Percentiles rank a stretch among this genome's conserved stretches.
These are phyloP conservation scores for Crucibulum laeve DNA, from an alignment of 768 basidiomycete species.

Conservation along the genomic window DNA sequence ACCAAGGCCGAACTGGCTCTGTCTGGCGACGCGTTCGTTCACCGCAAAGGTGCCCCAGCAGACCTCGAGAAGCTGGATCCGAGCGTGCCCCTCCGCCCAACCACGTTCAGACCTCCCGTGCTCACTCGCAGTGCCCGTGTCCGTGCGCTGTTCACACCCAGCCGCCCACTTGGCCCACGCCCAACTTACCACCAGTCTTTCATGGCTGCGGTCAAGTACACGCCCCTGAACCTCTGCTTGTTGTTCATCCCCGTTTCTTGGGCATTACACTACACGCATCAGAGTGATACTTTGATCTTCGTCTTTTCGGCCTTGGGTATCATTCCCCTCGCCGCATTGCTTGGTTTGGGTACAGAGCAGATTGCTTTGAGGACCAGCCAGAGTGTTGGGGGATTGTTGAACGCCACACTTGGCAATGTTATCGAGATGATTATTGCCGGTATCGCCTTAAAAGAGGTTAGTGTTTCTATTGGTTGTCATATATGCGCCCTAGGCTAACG, in stretches of 20 bases:
- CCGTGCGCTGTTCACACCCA: conserved; percentile 26
- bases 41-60: not conserved
- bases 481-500: not conserved
- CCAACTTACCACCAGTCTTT: conserved; percentile 29
- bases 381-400: conserved; percentile 48
- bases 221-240: conserved; percentile 37
- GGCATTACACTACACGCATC: conserved; percentile 42
- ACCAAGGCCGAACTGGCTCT: not conserved
- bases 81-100: not conserved
- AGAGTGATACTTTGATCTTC: conserved; percentile 42
- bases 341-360: conserved; percentile 51
- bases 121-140: conserved; percentile 15
- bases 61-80: not conserved
- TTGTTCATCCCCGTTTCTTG: conserved; percentile 47
- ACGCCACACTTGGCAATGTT: conserved; percentile 49
- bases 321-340: conserved; percentile 45
- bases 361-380: conserved; percentile 43
- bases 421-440: conserved; percentile 50
- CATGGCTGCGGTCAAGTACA: conserved; percentile 25
- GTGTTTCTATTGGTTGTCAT: conserved; percentile 7
- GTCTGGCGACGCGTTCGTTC: not conserved
- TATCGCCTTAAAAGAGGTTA: conserved; percentile 32
- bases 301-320: conserved; percentile 43
- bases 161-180: conserved; percentile 24
- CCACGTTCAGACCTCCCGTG: conserved; percentile 6